Evolutionary conservation across 805 yeast genomes (phyloP).

Genomic region (Lipomyces lipofer): DNA sequence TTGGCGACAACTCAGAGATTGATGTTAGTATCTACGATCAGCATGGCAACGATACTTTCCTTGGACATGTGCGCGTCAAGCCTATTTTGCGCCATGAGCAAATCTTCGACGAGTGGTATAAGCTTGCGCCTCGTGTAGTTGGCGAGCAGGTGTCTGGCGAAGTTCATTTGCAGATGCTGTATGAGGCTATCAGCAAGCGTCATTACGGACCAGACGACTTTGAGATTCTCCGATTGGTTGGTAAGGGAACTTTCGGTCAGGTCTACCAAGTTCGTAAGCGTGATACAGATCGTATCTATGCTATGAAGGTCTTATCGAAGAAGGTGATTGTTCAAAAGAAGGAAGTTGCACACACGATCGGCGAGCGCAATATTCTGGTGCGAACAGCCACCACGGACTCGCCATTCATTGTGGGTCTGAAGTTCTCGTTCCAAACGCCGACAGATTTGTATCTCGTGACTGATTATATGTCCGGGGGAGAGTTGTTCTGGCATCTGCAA

Average conservation of each 20-base stretch:
- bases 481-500: slow-evolving; percentile 93
- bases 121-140: slow-evolving; percentile 66
- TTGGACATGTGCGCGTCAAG: slow-evolving; percentile 77
- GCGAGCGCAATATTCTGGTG: slow-evolving; percentile 92
- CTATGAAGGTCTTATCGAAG: slow-evolving; percentile 95
- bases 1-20: slow-evolving; percentile 77
- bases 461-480: slow-evolving; percentile 98
- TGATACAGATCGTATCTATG: slow-evolving; percentile 88
- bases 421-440: slow-evolving; percentile 95
- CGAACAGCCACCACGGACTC: slow-evolving; percentile 85
- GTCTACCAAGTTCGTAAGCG: slow-evolving; percentile 92
- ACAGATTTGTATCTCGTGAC: slow-evolving; percentile 89
- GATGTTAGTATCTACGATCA: slow-evolving; percentile 92
- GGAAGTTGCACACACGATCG: slow-evolving; percentile 97
- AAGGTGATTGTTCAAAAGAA: slow-evolving; percentile 94
- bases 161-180: slow-evolving; percentile 72
- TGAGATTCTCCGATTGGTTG: slow-evolving; percentile 83
- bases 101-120: slow-evolving; percentile 70
- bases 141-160: slow-evolving; percentile 80
- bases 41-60: slow-evolving; percentile 72
- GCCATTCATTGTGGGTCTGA: slow-evolving; percentile 93
- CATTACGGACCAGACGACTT: slow-evolving; percentile 93
- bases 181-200: slow-evolving; percentile 64
- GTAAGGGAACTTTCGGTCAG: slow-evolving; percentile 97
- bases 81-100: slow-evolving; percentile 51